Conservation (phyloP, 2,329 filamentous ascomycete genomes). For the Calonectria crousiana region DNA sequence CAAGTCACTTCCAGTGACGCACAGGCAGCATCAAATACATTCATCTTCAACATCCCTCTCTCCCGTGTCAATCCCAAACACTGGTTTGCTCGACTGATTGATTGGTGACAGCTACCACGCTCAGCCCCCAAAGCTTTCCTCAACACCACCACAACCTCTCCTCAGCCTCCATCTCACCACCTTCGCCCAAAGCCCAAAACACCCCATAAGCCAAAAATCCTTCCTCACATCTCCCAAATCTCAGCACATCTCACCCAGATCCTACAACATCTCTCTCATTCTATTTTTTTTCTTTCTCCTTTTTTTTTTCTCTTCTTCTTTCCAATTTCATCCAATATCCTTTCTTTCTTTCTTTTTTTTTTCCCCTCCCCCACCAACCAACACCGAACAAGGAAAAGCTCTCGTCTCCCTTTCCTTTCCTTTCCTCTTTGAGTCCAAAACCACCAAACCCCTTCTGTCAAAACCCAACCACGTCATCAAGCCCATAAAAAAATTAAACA, state of each 20-base stretch:
- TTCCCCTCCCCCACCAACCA: conserved; percentile 23
- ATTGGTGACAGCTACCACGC: neutral
- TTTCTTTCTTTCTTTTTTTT: neutral
- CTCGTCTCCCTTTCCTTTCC: conserved; percentile 27
- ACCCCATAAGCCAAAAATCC: neutral
- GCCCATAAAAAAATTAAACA: conserved; percentile 22
- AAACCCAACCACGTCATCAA: conserved; percentile 23
- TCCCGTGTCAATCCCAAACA: neutral
- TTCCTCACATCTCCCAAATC: neutral
- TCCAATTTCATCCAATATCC: neutral
- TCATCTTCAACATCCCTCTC: neutral
- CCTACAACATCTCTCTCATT: neutral
- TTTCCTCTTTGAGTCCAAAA: conserved; percentile 14
- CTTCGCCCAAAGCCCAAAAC: neutral
- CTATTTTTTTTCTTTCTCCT: neutral
- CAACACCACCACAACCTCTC: neutral
- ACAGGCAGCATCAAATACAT: neutral
- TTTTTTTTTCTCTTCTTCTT: conserved; percentile 39
- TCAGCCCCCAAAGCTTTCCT: neutral
- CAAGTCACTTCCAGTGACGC: neutral
- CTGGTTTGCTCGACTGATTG: neutral
- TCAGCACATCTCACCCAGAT: neutral
- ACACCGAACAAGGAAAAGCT: conserved; percentile 33
- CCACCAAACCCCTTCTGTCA: conserved; percentile 27
- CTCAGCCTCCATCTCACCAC: neutral